Percentiles rank a stretch among this genome's conserved stretches.
Evolutionary conservation across 768 basidiomycete species (phyloP).

Genomic region (Artomyces pyxidatus): DNA sequence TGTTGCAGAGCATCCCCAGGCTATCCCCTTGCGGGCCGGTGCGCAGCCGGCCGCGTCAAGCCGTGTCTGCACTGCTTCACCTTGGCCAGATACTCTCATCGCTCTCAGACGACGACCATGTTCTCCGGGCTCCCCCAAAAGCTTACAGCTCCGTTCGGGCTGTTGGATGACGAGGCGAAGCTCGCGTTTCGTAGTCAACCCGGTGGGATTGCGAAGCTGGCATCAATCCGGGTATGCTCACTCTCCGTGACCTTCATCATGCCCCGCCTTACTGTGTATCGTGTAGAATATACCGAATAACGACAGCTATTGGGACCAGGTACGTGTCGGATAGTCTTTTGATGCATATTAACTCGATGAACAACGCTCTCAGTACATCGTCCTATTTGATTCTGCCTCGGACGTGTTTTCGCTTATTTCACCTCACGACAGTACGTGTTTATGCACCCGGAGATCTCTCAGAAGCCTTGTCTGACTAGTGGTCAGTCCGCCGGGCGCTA

Average conservation of each 20-base stretch:
- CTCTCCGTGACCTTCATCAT: conserved; percentile 1
- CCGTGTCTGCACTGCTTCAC: background rate
- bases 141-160: conserved; percentile 66
- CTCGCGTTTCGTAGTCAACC: conserved; percentile 82
- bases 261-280: conserved; percentile 2
- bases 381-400: conserved; percentile 81
- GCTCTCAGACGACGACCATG: conserved; percentile 30
- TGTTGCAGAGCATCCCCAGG: too few species aligned
- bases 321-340: conserved; percentile 27
- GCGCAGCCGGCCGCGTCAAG: background rate
- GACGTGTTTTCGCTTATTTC: conserved; percentile 74
- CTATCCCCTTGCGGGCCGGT: too few species aligned
- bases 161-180: conserved; percentile 82
- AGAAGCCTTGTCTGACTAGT: conserved; percentile 10
- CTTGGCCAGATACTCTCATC: background rate
- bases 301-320: conserved; percentile 91
- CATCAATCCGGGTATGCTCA: conserved; percentile 46
- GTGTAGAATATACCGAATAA: conserved; percentile 61
- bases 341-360: background rate
- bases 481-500: conserved; percentile 80
- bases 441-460: background rate
- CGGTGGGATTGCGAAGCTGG: conserved; percentile 69
- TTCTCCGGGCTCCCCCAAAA: conserved; percentile 67
- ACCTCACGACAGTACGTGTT: conserved; percentile 1
- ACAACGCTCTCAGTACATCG: conserved; percentile 49